Evolutionary conservation across 139 green algal species (phyloP).

Genomic region (Closterium sp.): DNA sequence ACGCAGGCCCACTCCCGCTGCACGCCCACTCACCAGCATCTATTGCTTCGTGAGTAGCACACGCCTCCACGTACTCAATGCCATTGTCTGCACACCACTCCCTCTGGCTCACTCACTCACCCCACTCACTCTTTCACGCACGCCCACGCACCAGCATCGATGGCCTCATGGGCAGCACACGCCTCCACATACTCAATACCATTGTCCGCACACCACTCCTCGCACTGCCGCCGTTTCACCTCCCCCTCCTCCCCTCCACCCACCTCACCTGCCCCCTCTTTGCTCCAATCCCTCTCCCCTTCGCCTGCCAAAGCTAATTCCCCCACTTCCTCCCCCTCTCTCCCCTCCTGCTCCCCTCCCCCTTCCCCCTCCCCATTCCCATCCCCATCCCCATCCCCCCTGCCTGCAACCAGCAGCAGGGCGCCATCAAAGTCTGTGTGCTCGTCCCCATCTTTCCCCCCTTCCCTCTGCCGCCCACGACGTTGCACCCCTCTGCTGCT

Average conservation of each 20-base stretch:
- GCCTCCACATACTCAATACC: conserved; percentile 38
- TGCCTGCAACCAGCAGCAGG: neutral
- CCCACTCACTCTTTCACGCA: too few species aligned
- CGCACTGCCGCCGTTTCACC: conserved; percentile 12
- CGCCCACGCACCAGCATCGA: conserved; percentile 22
- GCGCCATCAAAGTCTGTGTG: conserved; percentile 16
- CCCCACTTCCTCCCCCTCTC: neutral
- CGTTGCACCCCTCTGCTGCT: too few species aligned
- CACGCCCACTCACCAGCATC: too few species aligned
- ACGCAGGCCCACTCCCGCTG: too few species aligned
- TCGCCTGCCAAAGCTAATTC: neutral
- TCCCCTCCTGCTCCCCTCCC: too few species aligned
- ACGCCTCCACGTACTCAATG: too few species aligned
- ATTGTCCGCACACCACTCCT: conserved; percentile 35
- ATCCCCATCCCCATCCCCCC: neutral
- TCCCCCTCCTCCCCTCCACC: neutral
- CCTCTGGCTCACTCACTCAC: neutral
- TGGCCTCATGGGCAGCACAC: conserved; percentile 22
- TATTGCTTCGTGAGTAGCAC: too few species aligned
- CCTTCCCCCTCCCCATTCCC: neutral
- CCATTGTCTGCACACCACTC: too few species aligned
- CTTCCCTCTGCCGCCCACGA: neutral
- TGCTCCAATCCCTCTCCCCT: neutral
- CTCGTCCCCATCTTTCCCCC: neutral
- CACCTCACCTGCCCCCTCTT: neutral